Evolutionary conservation across 2,329 filamentous ascomycete species (phyloP), one percentile per base, ranked within the genome.

Genomic region (Botrytis fragariae): DNA sequence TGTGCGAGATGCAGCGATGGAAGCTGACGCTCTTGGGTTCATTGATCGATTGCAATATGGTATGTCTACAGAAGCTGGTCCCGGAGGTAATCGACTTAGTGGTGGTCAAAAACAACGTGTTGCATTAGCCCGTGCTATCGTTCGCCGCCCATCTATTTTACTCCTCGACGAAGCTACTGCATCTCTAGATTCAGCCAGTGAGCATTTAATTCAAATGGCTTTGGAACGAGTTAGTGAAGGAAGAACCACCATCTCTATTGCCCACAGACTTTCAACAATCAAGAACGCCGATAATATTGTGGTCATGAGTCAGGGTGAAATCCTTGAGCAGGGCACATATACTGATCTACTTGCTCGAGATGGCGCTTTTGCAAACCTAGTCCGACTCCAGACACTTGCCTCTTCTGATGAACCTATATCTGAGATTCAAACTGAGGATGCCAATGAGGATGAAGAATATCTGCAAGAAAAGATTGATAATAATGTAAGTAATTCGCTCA

Each of bases 201-300:
- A 97, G 82, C 92, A 96, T 81, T 91, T 95, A 79, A 97, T 97
- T 74, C 94, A 97, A 82, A 88, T 91, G 71, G 94, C 94, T 39
- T 88, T 98, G 42, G 90, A 92, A 72, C 93, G 88, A n/a, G 89
- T 98, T 68, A 92, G 93, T 18, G 86, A 91, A 76, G 94, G 93
- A 67, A 92, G 95, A 61, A 98, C 95, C 0, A 91, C 97, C 83
- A 88, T 98, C 74, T 94, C 98, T 64, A 98, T 98, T 83, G 95
- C 95, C 9, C 94, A 97, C 82, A 91, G 94, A 69, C 84, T 97
- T 32, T 95, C 93, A 48, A 97, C 94, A 1, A 95, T 97, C 77
- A 94, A 92, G 93, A 95, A 93, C 72, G 93, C 93, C 6, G 92
- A 97, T 80, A 92, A 94, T 78, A 97, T 97, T 74, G 85, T 96